Evolutionary conservation across 768 basidiomycete species (phyloP).

Genomic region (Leccinellum albellum): DNA sequence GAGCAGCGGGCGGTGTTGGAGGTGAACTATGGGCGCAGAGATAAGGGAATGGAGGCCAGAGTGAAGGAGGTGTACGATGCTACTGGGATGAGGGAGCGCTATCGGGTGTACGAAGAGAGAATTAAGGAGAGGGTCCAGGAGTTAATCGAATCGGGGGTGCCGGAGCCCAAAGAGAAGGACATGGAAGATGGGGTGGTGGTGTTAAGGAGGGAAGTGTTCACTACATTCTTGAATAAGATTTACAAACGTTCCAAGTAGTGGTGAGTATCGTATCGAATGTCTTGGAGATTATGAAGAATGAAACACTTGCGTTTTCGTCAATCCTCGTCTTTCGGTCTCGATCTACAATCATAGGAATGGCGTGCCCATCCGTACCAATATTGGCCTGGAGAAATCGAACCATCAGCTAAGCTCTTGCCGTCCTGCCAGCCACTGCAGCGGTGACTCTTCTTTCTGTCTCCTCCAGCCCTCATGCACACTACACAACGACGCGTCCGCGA

Average conservation of each 20-base stretch:
- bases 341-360: no score
- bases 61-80: slow-evolving; percentile 52
- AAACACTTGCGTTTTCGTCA: no score
- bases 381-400: no score
- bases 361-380: no score
- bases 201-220: slow-evolving; percentile 69
- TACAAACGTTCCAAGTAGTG: slow-evolving; percentile 54
- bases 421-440: no score
- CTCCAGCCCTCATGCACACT: no score
- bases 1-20: slow-evolving; percentile 57
- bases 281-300: no score
- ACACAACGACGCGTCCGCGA: no score
- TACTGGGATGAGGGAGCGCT: slow-evolving; percentile 41
- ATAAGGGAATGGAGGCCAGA: slow-evolving; percentile 43
- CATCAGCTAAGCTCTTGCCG: no score
- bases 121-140: slow-evolving; percentile 61
- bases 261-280: not conserved
- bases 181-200: slow-evolving; percentile 21
- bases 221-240: slow-evolving; percentile 85
- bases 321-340: no score
- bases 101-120: slow-evolving; percentile 74
- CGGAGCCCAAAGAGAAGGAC: not conserved
- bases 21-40: slow-evolving; percentile 61
- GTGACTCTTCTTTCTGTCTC: no score
- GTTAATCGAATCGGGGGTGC: slow-evolving; percentile 64